A percentile compares a stretch with the other conserved stretches of the same genome.
Evolutionary conservation across 2,329 filamentous ascomycete genomes (phyloP).

Genomic region (Pestalotiopsis fici): DNA sequence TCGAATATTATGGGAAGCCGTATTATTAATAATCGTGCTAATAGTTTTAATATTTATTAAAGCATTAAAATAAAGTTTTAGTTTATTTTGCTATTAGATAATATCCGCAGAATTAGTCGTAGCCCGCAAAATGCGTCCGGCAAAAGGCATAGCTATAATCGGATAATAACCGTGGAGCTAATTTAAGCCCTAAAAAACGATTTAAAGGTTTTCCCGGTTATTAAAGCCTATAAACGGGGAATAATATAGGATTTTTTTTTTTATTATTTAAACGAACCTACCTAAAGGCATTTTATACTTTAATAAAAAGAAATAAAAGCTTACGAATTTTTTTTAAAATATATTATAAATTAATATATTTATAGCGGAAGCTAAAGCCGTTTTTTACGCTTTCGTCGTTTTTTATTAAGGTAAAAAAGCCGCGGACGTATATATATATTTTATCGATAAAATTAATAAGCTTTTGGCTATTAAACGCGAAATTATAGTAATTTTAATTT

Average conservation of each 20-base stretch:
- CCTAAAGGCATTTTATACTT: background rate
- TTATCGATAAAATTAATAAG: background rate
- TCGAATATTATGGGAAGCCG: background rate
- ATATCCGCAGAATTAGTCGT: background rate
- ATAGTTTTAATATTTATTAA: background rate
- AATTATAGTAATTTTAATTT: background rate
- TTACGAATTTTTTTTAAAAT: background rate
- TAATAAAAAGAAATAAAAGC: background rate
- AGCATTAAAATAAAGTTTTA: background rate
- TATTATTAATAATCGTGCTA: background rate
- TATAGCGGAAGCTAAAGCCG: background rate
- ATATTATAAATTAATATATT: background rate
- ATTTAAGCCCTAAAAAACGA: background rate
- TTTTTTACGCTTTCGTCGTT: background rate
- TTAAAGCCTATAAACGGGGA: background rate
- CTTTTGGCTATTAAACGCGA: background rate
- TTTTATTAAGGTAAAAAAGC: background rate
- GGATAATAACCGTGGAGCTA: background rate
- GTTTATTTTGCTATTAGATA: background rate
- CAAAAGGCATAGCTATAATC: background rate
- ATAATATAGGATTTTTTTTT: background rate
- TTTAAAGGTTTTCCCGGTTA: background rate
- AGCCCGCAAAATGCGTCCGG: background rate
- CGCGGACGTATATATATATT: background rate
- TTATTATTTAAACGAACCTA: background rate